These are phyloP conservation scores for Acanthamoeba divionensis DNA, from an alignment of 208 protist genomes.

Conservation along the genomic window DNA sequence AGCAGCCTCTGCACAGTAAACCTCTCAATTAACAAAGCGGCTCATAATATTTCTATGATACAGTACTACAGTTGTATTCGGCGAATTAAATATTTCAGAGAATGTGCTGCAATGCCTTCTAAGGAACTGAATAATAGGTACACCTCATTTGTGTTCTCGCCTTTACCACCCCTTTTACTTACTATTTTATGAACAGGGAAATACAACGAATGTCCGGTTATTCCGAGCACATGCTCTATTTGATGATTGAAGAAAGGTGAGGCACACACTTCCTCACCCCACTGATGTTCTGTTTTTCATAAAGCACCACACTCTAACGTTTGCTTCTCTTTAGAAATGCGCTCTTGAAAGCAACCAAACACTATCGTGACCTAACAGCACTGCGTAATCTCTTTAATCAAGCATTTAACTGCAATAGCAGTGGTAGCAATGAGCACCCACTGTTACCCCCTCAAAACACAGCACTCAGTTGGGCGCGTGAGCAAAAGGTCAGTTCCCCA, in stretches of 20 bases:
- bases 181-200: neutral
- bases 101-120: slow-evolving; percentile 8
- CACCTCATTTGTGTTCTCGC: neutral
- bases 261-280: neutral
- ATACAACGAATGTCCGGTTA: slow-evolving; percentile 37
- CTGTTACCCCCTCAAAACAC: neutral
- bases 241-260: neutral
- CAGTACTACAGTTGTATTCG: slow-evolving; percentile 1
- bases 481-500: neutral
- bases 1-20: neutral
- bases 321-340: neutral
- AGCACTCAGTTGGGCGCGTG: neutral
- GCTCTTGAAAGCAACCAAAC: neutral
- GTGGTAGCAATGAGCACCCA: neutral
- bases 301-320: neutral
- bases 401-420: no score
- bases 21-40: no score
- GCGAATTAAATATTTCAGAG: slow-evolving; percentile 7
- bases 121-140: slow-evolving; percentile 47
- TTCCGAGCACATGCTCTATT: slow-evolving; percentile 26
- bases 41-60: no score
- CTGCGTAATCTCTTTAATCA: no score
- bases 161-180: neutral
- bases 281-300: neutral
- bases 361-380: neutral